phyloP scores from a whole-genome alignment of 345 rosid genomes.

The Punica granatum region DNA sequence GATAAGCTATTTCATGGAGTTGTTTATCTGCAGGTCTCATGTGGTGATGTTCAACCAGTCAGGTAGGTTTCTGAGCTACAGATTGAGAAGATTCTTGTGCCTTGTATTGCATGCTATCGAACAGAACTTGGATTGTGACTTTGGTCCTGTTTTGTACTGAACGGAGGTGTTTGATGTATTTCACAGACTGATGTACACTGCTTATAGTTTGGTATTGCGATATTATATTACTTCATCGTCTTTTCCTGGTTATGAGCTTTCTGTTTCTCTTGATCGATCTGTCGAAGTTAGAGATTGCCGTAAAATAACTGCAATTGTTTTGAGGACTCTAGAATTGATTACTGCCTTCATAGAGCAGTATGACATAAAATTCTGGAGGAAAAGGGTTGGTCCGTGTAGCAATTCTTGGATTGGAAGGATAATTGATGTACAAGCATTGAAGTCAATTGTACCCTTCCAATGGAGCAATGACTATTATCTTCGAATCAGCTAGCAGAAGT shows the following conservation, averaged over 20 bases:
- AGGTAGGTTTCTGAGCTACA: slow-evolving; percentile 1
- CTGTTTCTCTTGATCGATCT: no score
- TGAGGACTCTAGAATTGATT: no score
- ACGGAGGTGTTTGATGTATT: background rate
- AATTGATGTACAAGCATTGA: background rate
- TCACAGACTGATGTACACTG: background rate
- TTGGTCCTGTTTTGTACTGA: background rate
- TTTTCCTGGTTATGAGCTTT: background rate
- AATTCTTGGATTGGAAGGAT: background rate
- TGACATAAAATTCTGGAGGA: background rate
- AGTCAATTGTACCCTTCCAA: background rate
- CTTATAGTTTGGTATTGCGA: background rate
- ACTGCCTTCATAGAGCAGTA: no score
- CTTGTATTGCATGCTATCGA: background rate
- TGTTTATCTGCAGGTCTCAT: slow-evolving; percentile 4
- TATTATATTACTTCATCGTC: background rate
- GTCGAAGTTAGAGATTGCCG: background rate
- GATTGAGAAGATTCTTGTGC: background rate
- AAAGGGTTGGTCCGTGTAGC: background rate
- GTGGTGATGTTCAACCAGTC: background rate
- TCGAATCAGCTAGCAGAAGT: background rate
- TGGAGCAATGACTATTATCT: background rate
- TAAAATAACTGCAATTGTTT: background rate
- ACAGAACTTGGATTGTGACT: background rate
- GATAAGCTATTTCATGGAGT: slow-evolving; percentile 6